phyloP scores from a whole-genome alignment of 352 stramenopile genomes.

The Globisporangium okanoganense region DNA sequence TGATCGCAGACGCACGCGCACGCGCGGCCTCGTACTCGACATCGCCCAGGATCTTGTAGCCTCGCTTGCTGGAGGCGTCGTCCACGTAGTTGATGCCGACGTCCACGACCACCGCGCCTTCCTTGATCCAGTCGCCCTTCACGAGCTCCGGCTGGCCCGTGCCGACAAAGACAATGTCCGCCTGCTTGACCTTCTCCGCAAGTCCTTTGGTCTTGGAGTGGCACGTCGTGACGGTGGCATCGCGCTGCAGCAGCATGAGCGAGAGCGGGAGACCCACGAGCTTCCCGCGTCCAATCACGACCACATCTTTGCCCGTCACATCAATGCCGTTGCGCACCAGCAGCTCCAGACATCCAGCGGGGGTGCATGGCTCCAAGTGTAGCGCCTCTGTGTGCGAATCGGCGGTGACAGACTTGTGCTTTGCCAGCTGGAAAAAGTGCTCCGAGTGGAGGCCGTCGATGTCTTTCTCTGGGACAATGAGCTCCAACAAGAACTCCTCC shows the following conservation, averaged over 20 bases:
- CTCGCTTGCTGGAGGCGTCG: constrained; percentile 51
- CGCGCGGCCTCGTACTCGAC: constrained; percentile 92
- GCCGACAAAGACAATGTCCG: constrained; percentile 97
- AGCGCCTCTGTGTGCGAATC: constrained; percentile 21
- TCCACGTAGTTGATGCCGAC: constrained; percentile 99
- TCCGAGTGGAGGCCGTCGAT: constrained; percentile 98
- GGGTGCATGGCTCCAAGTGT: constrained; percentile 90
- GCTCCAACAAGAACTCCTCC: constrained; percentile 90
- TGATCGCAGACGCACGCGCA: constrained; percentile 92
- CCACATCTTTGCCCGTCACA: constrained; percentile 93
- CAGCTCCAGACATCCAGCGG: constrained; percentile 76
- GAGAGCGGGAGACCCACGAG: constrained; percentile 97
- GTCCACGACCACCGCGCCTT: constrained; percentile 97
- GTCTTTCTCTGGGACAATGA: constrained; percentile 93
- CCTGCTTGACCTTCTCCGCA: constrained; percentile 54
- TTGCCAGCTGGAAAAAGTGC: constrained; percentile 93
- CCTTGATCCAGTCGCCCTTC: constrained; percentile 95
- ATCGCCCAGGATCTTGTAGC: constrained; percentile 96
- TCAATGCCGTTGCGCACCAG: constrained; percentile 71
- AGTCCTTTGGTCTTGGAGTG: constrained; percentile 91
- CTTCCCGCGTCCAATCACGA: constrained; percentile 96
- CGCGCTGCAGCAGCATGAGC: constrained; percentile 92
- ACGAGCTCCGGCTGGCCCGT: constrained; percentile 94
- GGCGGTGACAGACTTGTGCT: constrained; percentile 15
- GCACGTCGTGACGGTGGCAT: constrained; percentile 97